phyloP scores from a whole-genome alignment of 2,329 filamentous ascomycete genomes.

The Trichoderma sp. region DNA sequence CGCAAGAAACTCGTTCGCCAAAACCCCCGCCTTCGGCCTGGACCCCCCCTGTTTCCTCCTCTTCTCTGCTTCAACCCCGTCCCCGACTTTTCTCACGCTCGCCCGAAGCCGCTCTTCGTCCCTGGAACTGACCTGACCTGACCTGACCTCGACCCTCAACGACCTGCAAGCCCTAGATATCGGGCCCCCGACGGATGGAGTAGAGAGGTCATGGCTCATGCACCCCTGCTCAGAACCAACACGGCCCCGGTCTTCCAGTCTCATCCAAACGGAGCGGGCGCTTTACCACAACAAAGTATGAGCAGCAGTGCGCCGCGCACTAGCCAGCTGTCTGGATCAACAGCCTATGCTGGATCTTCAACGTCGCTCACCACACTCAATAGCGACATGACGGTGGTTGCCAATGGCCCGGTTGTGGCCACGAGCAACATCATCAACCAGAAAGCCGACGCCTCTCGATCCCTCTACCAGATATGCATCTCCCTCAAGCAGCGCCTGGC shows the following conservation, averaged over 20 bases:
- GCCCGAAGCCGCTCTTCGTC: slow-evolving; percentile 10
- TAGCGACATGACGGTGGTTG: slow-evolving; percentile 44
- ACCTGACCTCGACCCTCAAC: slow-evolving; percentile 1
- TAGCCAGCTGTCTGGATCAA: slow-evolving; percentile 63
- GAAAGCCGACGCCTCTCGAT: slow-evolving; percentile 85
- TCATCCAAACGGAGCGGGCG: slow-evolving; percentile 46
- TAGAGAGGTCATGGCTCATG: slow-evolving; percentile 55
- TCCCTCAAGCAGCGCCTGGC: slow-evolving; percentile 77
- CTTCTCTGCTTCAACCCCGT: slow-evolving; percentile 4
- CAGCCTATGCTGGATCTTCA: slow-evolving; percentile 54
- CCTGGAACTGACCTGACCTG: background rate
- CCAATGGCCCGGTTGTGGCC: slow-evolving; percentile 64
- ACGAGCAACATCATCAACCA: slow-evolving; percentile 97
- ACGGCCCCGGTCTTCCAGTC: slow-evolving; percentile 55
- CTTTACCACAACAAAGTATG: slow-evolving; percentile 41
- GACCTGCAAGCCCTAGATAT: slow-evolving; percentile 5
- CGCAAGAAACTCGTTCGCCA: slow-evolving; percentile 19
- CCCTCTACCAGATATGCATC: slow-evolving; percentile 93
- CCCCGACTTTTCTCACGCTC: slow-evolving; percentile 1
- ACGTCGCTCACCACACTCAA: slow-evolving; percentile 52
- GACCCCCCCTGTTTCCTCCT: slow-evolving; percentile 1
- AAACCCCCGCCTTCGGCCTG: slow-evolving; percentile 13
- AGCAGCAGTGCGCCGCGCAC: slow-evolving; percentile 55
- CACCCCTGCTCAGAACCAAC: slow-evolving; percentile 58
- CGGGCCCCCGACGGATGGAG: slow-evolving; percentile 40